A percentile compares a stretch with the other conserved stretches of the same genome.
phyloP scores from a whole-genome alignment of 257 asterid species.

The Mitragyna speciosa region DNA sequence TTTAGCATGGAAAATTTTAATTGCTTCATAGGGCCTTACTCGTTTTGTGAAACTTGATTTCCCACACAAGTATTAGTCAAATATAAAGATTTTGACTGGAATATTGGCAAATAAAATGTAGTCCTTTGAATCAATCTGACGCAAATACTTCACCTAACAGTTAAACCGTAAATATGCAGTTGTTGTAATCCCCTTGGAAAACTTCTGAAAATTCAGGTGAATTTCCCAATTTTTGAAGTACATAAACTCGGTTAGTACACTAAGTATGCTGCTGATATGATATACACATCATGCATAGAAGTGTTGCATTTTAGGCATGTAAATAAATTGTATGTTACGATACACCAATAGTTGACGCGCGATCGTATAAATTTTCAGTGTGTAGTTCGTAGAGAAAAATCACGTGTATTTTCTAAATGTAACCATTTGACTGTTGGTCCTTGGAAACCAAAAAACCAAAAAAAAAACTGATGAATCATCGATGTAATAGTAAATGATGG shows the following conservation, averaged over 20 bases:
- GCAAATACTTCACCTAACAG: neutral
- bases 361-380: too few species aligned
- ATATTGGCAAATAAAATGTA: neutral
- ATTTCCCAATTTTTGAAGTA: too few species aligned
- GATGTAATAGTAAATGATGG: too few species aligned
- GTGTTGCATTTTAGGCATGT: too few species aligned
- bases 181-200: too few species aligned
- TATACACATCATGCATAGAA: too few species aligned
- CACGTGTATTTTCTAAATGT: neutral
- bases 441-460: neutral
- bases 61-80: neutral
- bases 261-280: too few species aligned
- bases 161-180: too few species aligned
- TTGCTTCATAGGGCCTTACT: neutral
- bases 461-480: neutral
- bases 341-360: neutral
- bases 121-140: neutral
- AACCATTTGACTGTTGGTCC: neutral
- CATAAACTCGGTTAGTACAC: too few species aligned
- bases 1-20: neutral
- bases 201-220: too few species aligned
- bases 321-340: too few species aligned
- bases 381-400: neutral
- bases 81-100: conserved; percentile 3
- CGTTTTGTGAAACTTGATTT: conserved; percentile 8